phyloP scores from a whole-genome alignment of 768 basidiomycete genomes.

The Russula sp. region DNA sequence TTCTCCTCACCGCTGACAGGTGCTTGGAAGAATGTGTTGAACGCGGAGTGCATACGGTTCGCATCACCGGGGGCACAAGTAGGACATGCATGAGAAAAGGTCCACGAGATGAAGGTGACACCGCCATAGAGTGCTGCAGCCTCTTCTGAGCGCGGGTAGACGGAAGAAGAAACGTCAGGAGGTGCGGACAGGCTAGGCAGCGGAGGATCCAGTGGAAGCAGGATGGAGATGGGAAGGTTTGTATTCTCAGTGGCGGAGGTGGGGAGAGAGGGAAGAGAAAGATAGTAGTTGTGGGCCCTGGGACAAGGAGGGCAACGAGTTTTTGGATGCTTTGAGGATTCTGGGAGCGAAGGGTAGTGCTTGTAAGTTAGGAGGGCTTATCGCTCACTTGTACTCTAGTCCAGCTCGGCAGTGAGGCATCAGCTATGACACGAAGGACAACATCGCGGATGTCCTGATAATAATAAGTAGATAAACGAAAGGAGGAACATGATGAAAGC shows the following conservation, averaged over 20 bases:
- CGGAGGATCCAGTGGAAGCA: constrained; percentile 34
- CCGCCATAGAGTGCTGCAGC: constrained; percentile 27
- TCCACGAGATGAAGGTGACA: constrained; percentile 65
- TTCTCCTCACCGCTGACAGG: no score
- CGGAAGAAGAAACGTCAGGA: background rate
- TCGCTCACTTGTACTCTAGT: constrained; percentile 67
- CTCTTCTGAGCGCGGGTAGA: constrained; percentile 18
- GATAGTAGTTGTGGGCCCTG: constrained; percentile 75
- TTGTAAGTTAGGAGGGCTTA: background rate
- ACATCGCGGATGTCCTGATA: constrained; percentile 83
- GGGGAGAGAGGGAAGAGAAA: constrained; percentile 65
- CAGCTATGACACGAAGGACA: constrained; percentile 72
- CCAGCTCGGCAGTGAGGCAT: constrained; percentile 84
- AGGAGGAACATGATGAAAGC: constrained; percentile 24
- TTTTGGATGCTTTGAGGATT: no score
- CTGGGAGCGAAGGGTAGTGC: no score
- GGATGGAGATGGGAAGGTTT: constrained; percentile 45
- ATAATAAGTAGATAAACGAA: background rate
- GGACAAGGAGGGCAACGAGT: constrained; percentile 74
- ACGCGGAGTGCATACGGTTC: no score
- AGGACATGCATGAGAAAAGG: constrained; percentile 81
- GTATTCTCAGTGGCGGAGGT: constrained; percentile 36
- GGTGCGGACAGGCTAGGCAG: background rate
- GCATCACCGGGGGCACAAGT: no score
- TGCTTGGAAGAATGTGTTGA: no score